A percentile compares a stretch with the other conserved stretches of the same genome.
Conservation (phyloP, 2,329 filamentous ascomycete species). For the Iodosphaeria phyllophila region DNA sequence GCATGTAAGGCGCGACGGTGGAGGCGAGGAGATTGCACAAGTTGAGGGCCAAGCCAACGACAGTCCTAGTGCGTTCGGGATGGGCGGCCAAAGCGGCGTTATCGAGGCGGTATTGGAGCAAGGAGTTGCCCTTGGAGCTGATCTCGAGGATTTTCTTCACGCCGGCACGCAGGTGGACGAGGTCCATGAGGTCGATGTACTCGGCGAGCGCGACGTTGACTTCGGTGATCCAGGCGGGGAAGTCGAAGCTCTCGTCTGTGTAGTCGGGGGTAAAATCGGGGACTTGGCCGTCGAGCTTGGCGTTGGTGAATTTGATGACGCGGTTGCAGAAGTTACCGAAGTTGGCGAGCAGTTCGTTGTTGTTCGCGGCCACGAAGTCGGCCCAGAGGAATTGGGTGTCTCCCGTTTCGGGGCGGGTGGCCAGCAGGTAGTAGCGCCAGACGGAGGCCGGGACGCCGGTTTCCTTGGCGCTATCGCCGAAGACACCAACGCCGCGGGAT, state of each 20-base stretch:
- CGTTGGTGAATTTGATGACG: constrained; percentile 56
- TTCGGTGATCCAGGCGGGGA: constrained; percentile 16
- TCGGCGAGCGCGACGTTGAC: constrained; percentile 30
- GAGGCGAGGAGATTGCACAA: constrained; percentile 48
- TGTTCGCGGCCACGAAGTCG: constrained; percentile 54
- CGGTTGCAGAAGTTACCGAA: constrained; percentile 54
- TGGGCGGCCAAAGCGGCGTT: constrained; percentile 18
- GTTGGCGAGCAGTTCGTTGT: constrained; percentile 49
- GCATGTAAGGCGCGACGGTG: constrained; percentile 51
- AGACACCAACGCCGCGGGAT: constrained; percentile 54
- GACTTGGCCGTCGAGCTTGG: constrained; percentile 53
- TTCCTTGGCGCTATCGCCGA: constrained; percentile 52
- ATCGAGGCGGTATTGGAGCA: constrained; percentile 24
- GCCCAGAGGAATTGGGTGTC: constrained; percentile 61
- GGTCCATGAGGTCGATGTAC: constrained; percentile 37
- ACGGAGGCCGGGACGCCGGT: constrained; percentile 53
- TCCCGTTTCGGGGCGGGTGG: constrained; percentile 51
- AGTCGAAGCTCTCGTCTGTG: constrained; percentile 32
- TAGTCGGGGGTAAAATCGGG: constrained; percentile 39
- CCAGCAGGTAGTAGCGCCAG: constrained; percentile 60
- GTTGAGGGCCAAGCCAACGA: constrained; percentile 48
- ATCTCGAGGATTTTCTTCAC: constrained; percentile 46
- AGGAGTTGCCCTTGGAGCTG: constrained; percentile 38
- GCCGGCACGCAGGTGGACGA: constrained; percentile 35
- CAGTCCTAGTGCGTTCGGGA: constrained; percentile 17